phyloP scores from a whole-genome alignment of 176 grass and related monocot genomes.

The Areca catechu region DNA sequence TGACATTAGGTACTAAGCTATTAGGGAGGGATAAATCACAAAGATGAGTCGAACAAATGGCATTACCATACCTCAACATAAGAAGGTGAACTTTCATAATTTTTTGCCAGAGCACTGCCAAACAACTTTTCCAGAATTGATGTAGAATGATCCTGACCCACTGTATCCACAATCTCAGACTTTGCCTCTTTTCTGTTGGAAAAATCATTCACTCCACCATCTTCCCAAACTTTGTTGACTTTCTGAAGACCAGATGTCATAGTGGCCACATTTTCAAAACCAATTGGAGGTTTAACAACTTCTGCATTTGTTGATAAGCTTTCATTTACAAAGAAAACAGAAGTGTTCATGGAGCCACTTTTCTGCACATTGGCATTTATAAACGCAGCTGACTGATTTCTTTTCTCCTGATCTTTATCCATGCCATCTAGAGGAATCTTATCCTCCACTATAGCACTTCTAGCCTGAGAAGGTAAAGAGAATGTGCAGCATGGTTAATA shows the following conservation, averaged over 20 bases:
- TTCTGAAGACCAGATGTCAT: conserved; percentile 32
- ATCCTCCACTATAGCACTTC: conserved; percentile 18
- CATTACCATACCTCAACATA: conserved; percentile 27
- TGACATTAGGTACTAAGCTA: no score
- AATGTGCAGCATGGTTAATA: conserved; percentile 1
- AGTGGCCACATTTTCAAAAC: conserved; percentile 20
- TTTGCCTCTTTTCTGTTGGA: conserved; percentile 41
- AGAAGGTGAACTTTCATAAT: conserved; percentile 27
- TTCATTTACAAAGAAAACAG: conserved; percentile 20
- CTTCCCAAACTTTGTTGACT: conserved; percentile 35
- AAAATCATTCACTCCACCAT: conserved; percentile 41
- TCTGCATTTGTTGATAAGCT: conserved; percentile 11
- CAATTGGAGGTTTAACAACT: background rate
- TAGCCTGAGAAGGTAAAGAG: conserved; percentile 24
- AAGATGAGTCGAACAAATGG: no score
- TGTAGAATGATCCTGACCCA: conserved; percentile 38
- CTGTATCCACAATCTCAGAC: conserved; percentile 24
- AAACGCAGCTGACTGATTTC: conserved; percentile 21
- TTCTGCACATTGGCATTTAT: conserved; percentile 12
- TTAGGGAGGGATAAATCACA: no score
- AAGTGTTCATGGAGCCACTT: conserved; percentile 30
- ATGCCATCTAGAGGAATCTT: conserved; percentile 8
- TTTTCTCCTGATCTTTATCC: conserved; percentile 29
- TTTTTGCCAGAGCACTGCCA: conserved; percentile 51
- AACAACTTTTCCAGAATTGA: conserved; percentile 91